These are phyloP conservation scores for Sarocladium oryzae DNA, from an alignment of 2,329 filamentous ascomycete species.

Conservation along the genomic window DNA sequence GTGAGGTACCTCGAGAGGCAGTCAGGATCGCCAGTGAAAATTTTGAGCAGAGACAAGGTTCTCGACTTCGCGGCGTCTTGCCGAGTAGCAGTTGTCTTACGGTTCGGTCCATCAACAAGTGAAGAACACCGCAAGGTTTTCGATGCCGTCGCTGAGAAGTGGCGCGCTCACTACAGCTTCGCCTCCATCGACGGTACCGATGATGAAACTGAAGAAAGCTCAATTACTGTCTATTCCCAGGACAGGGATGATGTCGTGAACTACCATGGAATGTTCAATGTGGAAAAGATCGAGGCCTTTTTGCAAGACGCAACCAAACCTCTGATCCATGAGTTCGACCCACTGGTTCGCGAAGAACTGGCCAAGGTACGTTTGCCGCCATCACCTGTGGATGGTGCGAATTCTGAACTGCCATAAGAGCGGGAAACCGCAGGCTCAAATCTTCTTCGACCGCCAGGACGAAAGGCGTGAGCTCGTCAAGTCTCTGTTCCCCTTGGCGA, in stretches of 20 bases:
- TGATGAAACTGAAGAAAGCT: not conserved
- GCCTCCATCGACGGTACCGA: not conserved
- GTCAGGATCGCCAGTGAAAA: not conserved
- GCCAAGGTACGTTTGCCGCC: not conserved
- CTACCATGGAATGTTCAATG: not conserved
- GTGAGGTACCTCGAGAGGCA: not conserved
- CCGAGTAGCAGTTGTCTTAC: not conserved
- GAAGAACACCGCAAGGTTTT: not conserved
- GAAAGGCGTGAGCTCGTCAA: not conserved
- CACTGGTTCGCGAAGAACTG: not conserved
- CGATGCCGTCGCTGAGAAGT: not conserved
- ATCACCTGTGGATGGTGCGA: no score
- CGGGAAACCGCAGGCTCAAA: not conserved
- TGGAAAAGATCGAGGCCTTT: not conserved
- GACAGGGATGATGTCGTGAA: not conserved
- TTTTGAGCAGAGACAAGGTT: not conserved
- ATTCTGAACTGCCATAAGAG: not conserved
- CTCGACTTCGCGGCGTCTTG: not conserved
- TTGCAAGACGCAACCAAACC: not conserved
- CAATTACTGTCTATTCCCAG: not conserved
- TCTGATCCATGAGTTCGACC: not conserved
- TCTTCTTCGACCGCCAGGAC: not conserved
- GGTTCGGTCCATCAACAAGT: not conserved
- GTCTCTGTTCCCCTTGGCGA: not conserved
- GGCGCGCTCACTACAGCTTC: not conserved